Percentiles rank a stretch among this genome's conserved stretches.
phyloP scores from a whole-genome alignment of 164 flowering plant genomes.

The Amborella trichopoda region DNA sequence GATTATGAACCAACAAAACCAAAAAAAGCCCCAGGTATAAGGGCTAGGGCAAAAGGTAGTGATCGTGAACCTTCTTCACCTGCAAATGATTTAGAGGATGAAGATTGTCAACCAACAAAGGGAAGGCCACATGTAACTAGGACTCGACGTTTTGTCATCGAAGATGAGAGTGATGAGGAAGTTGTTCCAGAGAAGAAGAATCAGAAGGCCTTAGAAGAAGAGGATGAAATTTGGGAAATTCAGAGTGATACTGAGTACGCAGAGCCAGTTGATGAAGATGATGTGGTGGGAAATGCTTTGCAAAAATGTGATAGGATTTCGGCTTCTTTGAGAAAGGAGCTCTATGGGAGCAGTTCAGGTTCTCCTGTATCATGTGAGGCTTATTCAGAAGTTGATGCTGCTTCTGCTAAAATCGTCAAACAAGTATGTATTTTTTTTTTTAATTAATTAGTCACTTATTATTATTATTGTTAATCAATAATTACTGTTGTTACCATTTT shows the following conservation, averaged over 20 bases:
- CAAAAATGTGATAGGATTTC: conserved; percentile 81
- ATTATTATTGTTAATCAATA: too few relatives aligned
- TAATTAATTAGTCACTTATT: too few relatives aligned
- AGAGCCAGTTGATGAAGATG: conserved; percentile 52
- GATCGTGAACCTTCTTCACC: too few relatives aligned
- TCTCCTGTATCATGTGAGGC: conserved; percentile 41
- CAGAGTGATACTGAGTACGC: conserved; percentile 10
- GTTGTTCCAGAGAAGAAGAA: conserved; percentile 13
- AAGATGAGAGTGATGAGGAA: conserved; percentile 34
- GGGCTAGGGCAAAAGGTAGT: background rate
- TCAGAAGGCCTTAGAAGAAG: conserved; percentile 1
- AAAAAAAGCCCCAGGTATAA: too few relatives aligned
- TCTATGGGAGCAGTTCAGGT: conserved; percentile 36
- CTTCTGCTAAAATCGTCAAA: conserved; percentile 61
- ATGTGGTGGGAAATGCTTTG: conserved; percentile 81
- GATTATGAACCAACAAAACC: conserved; percentile 1
- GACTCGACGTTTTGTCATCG: conserved; percentile 54
- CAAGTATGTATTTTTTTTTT: conserved; percentile 38
- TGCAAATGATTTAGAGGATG: conserved; percentile 55
- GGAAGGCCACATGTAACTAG: conserved; percentile 17
- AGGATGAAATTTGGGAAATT: conserved; percentile 9
- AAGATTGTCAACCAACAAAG: conserved; percentile 26
- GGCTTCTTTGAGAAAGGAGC: conserved; percentile 45
- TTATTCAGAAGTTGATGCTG: conserved; percentile 61
- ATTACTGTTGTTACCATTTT: too few relatives aligned